Base-by-base conservation (phyloP, 345 rosid genomes). In the Euclidium syriacum region DNA sequence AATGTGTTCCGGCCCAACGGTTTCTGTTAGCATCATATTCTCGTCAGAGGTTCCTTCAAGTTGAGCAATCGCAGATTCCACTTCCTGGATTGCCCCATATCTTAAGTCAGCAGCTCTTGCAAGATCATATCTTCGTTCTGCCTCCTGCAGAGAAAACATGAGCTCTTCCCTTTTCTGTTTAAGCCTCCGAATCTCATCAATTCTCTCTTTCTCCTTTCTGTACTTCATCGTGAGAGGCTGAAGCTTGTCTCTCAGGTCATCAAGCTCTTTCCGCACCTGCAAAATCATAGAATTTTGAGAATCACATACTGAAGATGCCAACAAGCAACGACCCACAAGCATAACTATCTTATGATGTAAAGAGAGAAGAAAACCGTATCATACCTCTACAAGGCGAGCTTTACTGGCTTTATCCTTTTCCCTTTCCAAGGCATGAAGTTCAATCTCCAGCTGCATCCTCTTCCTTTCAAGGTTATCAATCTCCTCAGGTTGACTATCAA, bases 401-500 rank as follows among this genome's bases (percentile, higher is more conserved):
- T 89, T 92, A 53, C 97, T 89, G 4, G 95, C 91, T 62, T 89
- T 92, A 26, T 92, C 98, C 62, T 92, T 89, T 77, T 92, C 98
- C 64, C 77, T 92, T 55, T 92, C 98, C 41, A 89, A 80, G 0
- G 95, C 95, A 74, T 92, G 98, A 23, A 83, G 85, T 35, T 92
- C 98, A 61, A 89, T 80, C 46, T 89, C 98, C 42, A 89, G 58
- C 71, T 89, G 97, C 76, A 92, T 92, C 34, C 88, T 79, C 73
- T 73, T 89, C 73, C 98, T 80, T 47, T 92, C 94, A 7, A 92
- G 94, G 44, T 78, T 82, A 65, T 92, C 98, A 12, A 92, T 92
- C 73, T 89, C 98, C 16, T 92, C 98, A 2, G 97, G 98, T 70
- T 89, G 97, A 57, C 97, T 92, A 59, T 92, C 98, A 33, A 87